Evolutionary conservation across 2,329 filamentous ascomycete genomes (phyloP), one percentile per base, ranked within the genome.

Genomic region (Sclerotinia nivalis): DNA sequence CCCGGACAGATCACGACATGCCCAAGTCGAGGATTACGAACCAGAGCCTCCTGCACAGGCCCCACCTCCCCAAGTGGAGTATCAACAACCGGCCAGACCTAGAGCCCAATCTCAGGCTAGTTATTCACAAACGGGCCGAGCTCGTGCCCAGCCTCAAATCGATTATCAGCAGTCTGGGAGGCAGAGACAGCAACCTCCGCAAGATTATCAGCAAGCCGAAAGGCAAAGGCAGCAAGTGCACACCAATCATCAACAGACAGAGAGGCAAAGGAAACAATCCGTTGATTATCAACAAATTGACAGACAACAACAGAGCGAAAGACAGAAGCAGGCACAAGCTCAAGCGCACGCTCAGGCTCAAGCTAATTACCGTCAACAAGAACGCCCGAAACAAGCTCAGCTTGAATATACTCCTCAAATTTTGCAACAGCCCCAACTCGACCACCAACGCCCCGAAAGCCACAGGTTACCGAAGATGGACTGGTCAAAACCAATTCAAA

Each of bases 21-120:
- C 74, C 18, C 75, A 73, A 52, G 71, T 74, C 45, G 74, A 74
- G 52, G 73, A 75, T 54, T 70, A 71, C 18, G 67, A 82, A 66
- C 76, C 79, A 55, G 59, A 79, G 79, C 66, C 79, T 79, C 70
- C 56, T 55, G 37, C 66, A 64, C 70, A 68, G 40, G 60, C 59
- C 43, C 45, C 59, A 18, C 59, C 45, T 34, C 31, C 66, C n/a
- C 61, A 65, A 37, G n/a, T 40, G 5, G 66, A 68, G 15, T 64
- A 69, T 28, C 60, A 69, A 37, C 59, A 62, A 56, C 47, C 67
- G 31, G 28, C 40, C 18, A 64, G 67, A 18, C 67, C 67, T 9
- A 65, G 67, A 34, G 67, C 67, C 5, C 67, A 69, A 65, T 69
- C 67, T 28, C 67, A 69, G 25, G 67, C 67, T 31, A 56, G 67